Evolutionary conservation across 768 basidiomycete species (phyloP).

Genomic region (Leucocoprinus leucothites): DNA sequence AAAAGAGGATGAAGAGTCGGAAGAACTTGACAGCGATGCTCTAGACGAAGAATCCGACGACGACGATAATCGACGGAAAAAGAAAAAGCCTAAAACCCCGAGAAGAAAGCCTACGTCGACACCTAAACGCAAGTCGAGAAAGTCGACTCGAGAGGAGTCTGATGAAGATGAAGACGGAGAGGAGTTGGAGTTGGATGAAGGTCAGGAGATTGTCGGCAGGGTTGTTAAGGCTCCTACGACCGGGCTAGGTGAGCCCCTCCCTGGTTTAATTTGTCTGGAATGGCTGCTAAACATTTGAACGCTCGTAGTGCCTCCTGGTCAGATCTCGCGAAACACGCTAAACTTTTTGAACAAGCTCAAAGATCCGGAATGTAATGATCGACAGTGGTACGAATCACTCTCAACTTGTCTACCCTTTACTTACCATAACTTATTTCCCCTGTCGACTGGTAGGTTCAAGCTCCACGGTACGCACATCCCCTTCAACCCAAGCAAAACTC

Average conservation of each 20-base stretch:
- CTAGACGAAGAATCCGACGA: conserved; percentile 45
- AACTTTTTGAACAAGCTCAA: conserved; percentile 70
- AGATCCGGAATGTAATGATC: conserved; percentile 78
- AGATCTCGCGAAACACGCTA: conserved; percentile 83
- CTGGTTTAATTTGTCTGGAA: background rate
- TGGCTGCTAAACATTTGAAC: too few relatives aligned
- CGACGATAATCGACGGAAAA: conserved; percentile 20
- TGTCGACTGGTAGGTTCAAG: too few relatives aligned
- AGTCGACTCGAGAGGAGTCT: conserved; percentile 25
- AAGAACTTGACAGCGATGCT: conserved; percentile 40
- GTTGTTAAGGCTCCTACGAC: conserved; percentile 81
- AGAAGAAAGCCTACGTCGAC: conserved; percentile 1
- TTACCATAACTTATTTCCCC: background rate
- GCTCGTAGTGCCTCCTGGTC: conserved; percentile 75
- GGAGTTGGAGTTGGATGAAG: conserved; percentile 50
- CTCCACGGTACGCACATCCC: conserved; percentile 53
- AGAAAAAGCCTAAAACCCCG: conserved; percentile 24
- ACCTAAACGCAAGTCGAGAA: background rate
- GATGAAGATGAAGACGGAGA: conserved; percentile 38
- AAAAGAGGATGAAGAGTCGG: conserved; percentile 10
- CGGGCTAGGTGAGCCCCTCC: conserved; percentile 59
- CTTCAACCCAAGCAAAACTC: background rate
- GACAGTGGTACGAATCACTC: conserved; percentile 59
- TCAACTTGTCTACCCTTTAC: background rate
- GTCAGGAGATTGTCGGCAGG: conserved; percentile 67